Evolutionary conservation across 495 filamentous ascomycete genomes (phyloP).

Genomic region (Trichoderma erinaceum): DNA sequence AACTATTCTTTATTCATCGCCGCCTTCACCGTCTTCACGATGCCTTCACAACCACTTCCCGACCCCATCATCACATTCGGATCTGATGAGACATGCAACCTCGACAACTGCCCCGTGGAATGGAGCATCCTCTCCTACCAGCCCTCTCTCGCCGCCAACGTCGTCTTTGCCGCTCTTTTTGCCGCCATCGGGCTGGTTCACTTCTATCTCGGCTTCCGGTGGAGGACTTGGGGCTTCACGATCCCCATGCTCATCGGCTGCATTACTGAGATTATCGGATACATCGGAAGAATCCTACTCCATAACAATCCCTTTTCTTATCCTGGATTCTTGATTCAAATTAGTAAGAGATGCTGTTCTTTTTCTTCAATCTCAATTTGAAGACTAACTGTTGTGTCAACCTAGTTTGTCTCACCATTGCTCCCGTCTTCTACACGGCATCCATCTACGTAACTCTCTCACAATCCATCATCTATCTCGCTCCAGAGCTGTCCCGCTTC

Average conservation of each 20-base stretch:
- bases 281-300: conserved; percentile 42
- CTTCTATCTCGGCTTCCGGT: conserved; percentile 33
- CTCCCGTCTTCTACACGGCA: conserved; percentile 52
- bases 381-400: neutral
- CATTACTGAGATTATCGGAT: conserved; percentile 40
- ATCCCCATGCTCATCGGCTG: conserved; percentile 33
- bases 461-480: conserved; percentile 38
- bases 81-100: conserved; percentile 28
- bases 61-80: conserved; percentile 30
- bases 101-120: conserved; percentile 32
- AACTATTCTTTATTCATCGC: neutral
- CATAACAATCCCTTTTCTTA: conserved; percentile 44
- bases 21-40: neutral
- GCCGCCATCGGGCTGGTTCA: conserved; percentile 22
- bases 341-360: conserved; percentile 25
- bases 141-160: conserved; percentile 27
- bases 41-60: neutral
- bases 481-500: conserved; percentile 45
- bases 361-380: neutral
- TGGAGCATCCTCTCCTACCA: conserved; percentile 28
- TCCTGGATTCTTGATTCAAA: conserved; percentile 45
- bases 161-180: conserved; percentile 26
- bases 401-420: conserved; percentile 47
- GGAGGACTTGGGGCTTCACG: conserved; percentile 35
- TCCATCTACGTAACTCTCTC: conserved; percentile 54